Base-by-base conservation (phyloP, 2,329 filamentous ascomycete species). In the Ophiostoma piceae region DNA sequence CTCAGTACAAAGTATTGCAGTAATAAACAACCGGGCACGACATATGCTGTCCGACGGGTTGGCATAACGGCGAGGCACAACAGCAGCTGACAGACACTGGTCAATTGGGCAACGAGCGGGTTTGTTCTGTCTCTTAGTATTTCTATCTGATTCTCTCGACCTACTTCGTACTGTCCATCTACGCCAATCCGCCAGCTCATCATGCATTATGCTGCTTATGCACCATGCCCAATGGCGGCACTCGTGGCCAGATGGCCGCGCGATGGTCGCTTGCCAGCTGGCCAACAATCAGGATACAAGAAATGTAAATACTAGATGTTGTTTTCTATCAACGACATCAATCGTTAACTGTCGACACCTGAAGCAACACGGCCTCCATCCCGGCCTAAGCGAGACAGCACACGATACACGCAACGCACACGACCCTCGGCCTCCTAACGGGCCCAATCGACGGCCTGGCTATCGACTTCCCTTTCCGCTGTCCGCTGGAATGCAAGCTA, bases 221-320 rank as follows among this genome's bases (percentile, higher is more conserved):
- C 51, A 26, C 16, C n/a, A 26, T 57, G 51, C 51, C 51, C 51
- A 57, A 57, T 57, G 22, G 51, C 51, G 19, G 22, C 51, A 26
- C 22, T 57, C n/a, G 12, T 35, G 35, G 35, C 35, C 8, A 35
- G n/a, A 16, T 57, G n/a, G 22, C 51, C n/a, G 51, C 22, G 51
- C n/a, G 51, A 64, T 64, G 60, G 60, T 29, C 60, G 60, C 16
- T n/a, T 64, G 60, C 60, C 60, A 64, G 60, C 32, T 64, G 26
- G 32, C 60, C 60, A 37, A 35, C 26, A 19, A 62, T 26, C n/a
- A 54, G n/a, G 47, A 26, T 54, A 54, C n/a, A n/a, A 54, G 22
- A 54, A 54, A 54, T 54, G 47, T 19, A 54, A 54, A 57, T 26
- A 57, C 43, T 47, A 47, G 16, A 47, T 19, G 14, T n/a, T 6